A percentile compares a stretch with the other conserved stretches of the same genome.
phyloP scores from a whole-genome alignment of 805 yeast species.

The Starmerella sp. region DNA sequence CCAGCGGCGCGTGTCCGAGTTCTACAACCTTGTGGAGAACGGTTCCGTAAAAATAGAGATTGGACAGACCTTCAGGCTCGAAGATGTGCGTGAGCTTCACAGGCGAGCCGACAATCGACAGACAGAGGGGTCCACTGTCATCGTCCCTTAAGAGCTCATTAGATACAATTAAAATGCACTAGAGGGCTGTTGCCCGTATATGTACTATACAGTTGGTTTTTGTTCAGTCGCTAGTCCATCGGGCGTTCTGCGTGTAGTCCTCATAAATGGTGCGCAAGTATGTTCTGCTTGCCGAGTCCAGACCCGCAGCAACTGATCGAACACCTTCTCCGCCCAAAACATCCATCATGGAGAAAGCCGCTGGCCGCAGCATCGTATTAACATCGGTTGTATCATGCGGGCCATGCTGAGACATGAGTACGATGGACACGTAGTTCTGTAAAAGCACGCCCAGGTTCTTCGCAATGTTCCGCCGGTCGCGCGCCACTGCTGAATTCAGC shows the following conservation, averaged over 20 bases:
- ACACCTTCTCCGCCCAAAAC: constrained; percentile 58
- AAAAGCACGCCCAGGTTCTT: constrained; percentile 30
- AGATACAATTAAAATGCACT: too few species aligned
- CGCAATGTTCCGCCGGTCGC: constrained; percentile 37
- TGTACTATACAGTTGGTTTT: not conserved
- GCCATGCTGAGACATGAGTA: constrained; percentile 30
- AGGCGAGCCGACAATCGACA: constrained; percentile 49
- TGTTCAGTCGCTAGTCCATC: constrained; percentile 55
- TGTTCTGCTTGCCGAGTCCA: constrained; percentile 60
- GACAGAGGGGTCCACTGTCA: constrained; percentile 44
- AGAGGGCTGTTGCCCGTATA: too few species aligned
- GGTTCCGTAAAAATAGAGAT: constrained; percentile 35
- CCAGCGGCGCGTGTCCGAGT: constrained; percentile 9
- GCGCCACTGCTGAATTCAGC: constrained; percentile 44
- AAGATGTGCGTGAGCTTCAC: constrained; percentile 51
- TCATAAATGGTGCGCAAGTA: constrained; percentile 57
- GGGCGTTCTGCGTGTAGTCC: constrained; percentile 65
- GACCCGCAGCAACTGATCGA: constrained; percentile 45
- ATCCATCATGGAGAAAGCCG: constrained; percentile 55
- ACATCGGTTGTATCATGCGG: not conserved
- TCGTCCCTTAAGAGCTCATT: not conserved
- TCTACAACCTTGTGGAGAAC: constrained; percentile 25
- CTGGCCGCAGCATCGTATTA: constrained; percentile 35
- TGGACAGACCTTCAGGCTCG: constrained; percentile 42
- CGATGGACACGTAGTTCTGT: constrained; percentile 50